These are phyloP conservation scores for Lanmaoa pseudosensibilis DNA, from an alignment of 768 basidiomycete genomes.

Conservation along the genomic window DNA sequence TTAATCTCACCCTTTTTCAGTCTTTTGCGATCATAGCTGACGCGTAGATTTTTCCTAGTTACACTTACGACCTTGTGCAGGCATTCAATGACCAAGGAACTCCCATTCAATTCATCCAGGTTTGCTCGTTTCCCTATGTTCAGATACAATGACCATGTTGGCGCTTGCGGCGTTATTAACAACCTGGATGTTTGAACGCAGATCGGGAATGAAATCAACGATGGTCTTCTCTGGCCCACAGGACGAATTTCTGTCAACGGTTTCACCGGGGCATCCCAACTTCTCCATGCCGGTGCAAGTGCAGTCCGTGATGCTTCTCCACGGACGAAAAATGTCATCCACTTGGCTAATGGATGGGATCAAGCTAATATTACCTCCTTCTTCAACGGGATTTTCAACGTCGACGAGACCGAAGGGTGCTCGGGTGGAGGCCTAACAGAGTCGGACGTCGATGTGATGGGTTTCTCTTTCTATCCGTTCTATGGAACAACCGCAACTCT, in stretches of 20 bases:
- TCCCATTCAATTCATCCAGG: conserved; percentile 11
- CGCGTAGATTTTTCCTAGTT: background rate
- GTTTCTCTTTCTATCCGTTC: conserved; percentile 11
- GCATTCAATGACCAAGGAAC: conserved; percentile 11
- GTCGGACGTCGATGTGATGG: conserved; percentile 12
- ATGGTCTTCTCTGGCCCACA: conserved; percentile 9
- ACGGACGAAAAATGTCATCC: conserved; percentile 4
- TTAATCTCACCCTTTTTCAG: too few relatives aligned
- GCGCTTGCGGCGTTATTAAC: background rate
- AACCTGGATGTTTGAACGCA: background rate
- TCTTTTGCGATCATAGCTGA: background rate
- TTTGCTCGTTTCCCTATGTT: background rate
- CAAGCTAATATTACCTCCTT: conserved; percentile 4
- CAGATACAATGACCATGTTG: background rate
- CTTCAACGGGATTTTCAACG: conserved; percentile 2
- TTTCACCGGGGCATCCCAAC: conserved; percentile 15
- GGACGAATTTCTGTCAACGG: conserved; percentile 6
- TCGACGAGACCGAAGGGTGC: background rate
- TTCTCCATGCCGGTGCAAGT: conserved; percentile 37
- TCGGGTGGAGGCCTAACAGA: conserved; percentile 2
- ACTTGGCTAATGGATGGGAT: conserved; percentile 13
- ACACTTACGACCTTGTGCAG: conserved; percentile 6
- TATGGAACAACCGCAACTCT: conserved; percentile 9
- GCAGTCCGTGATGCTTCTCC: conserved; percentile 10
- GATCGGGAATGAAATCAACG: conserved; percentile 16